Conservation (phyloP, 306 rosid species). For the Comarum palustre region DNA sequence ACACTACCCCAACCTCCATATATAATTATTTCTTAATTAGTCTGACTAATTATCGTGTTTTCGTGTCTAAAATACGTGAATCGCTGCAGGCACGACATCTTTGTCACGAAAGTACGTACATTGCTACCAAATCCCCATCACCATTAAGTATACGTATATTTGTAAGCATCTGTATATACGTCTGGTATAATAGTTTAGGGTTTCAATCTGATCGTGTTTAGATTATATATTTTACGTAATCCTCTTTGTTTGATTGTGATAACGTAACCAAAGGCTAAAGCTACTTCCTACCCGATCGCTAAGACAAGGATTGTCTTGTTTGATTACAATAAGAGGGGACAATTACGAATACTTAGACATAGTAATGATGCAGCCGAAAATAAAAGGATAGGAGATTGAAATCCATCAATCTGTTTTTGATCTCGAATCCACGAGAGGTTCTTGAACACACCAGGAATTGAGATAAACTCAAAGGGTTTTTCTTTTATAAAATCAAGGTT, state of each 20-base stretch:
- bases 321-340: constrained; percentile 10
- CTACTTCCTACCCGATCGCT: constrained; percentile 4
- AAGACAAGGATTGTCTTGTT: not conserved
- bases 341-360: not conserved
- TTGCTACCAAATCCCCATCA: not conserved
- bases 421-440: no score
- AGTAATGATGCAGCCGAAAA: no score
- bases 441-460: no score
- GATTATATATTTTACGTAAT: not conserved
- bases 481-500: no score
- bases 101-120: not conserved
- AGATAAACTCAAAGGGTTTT: no score
- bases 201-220: not conserved
- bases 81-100: constrained; percentile 10
- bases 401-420: no score
- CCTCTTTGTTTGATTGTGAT: constrained; percentile 12
- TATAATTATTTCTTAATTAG: not conserved
- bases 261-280: constrained; percentile 15
- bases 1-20: not conserved
- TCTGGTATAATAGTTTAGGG: not conserved
- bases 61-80: not conserved
- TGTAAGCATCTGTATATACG: not conserved
- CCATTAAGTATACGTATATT: not conserved
- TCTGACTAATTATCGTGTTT: not conserved
- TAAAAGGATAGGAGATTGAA: no score